phyloP scores from a whole-genome alignment of 176 grass and related monocot genomes.

The Oryza punctata region DNA sequence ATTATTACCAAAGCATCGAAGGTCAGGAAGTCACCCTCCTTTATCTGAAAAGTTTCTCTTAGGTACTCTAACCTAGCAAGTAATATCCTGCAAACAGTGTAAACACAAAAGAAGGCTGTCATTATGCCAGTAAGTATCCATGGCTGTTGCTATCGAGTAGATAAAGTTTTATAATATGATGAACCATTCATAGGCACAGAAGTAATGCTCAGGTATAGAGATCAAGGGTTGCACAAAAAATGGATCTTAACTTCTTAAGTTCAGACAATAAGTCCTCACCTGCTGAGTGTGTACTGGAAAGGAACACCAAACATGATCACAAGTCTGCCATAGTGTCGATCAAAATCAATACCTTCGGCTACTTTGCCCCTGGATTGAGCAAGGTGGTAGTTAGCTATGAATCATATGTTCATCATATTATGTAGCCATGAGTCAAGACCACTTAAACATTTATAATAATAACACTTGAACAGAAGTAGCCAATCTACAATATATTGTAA shows the following conservation, averaged over 20 bases:
- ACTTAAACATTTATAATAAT: background rate
- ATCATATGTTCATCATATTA: background rate
- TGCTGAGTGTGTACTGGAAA: slow-evolving; percentile 97
- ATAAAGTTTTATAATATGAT: background rate
- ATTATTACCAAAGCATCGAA: slow-evolving; percentile 90
- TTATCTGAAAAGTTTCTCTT: slow-evolving; percentile 95
- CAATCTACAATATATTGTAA: background rate
- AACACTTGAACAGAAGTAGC: background rate
- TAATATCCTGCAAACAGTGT: slow-evolving; percentile 69
- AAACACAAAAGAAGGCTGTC: background rate
- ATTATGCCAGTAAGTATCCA: background rate
- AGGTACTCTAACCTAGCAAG: slow-evolving; percentile 97
- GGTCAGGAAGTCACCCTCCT: slow-evolving; percentile 94
- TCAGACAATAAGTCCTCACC: slow-evolving; percentile 44
- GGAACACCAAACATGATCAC: slow-evolving; percentile 99
- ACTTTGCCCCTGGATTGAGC: slow-evolving; percentile 82
- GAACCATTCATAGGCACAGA: background rate
- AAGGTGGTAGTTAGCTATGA: background rate
- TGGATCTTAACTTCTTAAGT: slow-evolving; percentile 6
- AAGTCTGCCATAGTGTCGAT: slow-evolving; percentile 95
- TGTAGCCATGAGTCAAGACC: background rate
- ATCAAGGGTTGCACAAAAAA: background rate
- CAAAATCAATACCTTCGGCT: slow-evolving; percentile 99
- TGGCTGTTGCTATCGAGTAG: background rate
- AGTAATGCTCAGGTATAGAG: background rate